phyloP scores from a whole-genome alignment of 768 basidiomycete genomes.

The Boletus bicolor region DNA sequence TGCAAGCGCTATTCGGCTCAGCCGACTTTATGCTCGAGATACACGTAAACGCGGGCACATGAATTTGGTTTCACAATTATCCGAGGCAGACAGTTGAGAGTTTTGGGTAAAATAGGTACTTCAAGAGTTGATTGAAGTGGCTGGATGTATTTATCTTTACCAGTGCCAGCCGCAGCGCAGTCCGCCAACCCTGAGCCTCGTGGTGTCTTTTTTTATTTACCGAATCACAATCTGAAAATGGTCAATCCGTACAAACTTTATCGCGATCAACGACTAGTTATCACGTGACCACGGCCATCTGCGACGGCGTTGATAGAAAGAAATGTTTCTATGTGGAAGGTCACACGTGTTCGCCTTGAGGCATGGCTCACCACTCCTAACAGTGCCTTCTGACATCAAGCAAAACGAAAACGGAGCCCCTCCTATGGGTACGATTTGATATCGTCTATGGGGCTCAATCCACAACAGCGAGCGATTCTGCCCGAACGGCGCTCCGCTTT shows the following conservation, averaged over 20 bases:
- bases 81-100: neutral
- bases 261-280: neutral
- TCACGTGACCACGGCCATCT: slow-evolving; percentile 9
- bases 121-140: neutral
- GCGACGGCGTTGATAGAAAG: neutral
- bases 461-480: neutral
- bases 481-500: slow-evolving; percentile 24
- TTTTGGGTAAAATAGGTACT: neutral
- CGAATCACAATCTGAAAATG: neutral
- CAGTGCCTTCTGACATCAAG: slow-evolving; percentile 6
- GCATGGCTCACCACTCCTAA: slow-evolving; percentile 12
- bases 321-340: neutral
- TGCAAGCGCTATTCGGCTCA: neutral
- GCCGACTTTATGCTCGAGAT: too few species aligned
- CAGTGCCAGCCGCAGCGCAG: slow-evolving; percentile 10
- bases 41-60: too few species aligned
- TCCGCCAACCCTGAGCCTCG: neutral
- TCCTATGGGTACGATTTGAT: neutral
- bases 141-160: slow-evolving; percentile 10
- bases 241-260: neutral
- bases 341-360: slow-evolving; percentile 24
- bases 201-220: neutral
- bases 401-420: neutral
- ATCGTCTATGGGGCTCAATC: neutral
- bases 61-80: neutral